Conservation (phyloP, 2,329 filamentous ascomycete species). For the Albophoma yamanashiensis region DNA sequence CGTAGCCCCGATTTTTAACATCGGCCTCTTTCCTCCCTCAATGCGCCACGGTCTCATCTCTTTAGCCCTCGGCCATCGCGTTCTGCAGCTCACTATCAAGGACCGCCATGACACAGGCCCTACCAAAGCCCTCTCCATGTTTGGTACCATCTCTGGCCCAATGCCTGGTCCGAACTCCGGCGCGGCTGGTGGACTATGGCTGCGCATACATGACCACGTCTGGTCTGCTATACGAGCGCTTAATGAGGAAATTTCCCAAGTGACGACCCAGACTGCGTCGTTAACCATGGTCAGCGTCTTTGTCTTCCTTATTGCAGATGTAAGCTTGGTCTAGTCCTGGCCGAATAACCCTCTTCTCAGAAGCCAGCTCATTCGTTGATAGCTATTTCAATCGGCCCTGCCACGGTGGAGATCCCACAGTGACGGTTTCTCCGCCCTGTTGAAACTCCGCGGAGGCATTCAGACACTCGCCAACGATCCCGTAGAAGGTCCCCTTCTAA, state of each 20-base stretch:
- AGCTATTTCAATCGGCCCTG: neutral
- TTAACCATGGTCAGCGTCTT: neutral
- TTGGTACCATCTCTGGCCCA: neutral
- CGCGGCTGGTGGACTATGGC: neutral
- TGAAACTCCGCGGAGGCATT: neutral
- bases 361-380: neutral
- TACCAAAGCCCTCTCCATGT: neutral
- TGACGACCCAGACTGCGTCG: neutral
- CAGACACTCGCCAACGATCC: neutral
- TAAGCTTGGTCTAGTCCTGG: neutral
- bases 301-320: neutral
- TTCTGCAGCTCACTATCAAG: neutral
- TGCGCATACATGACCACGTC: neutral
- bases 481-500: neutral
- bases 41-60: constrained; percentile 1
- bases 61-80: neutral
- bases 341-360: too few species aligned
- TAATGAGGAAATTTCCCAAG: neutral
- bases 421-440: neutral
- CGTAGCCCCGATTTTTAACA: neutral
- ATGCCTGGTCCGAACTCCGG: neutral
- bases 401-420: neutral
- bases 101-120: neutral
- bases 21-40: neutral
- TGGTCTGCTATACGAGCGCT: neutral